Conservation (phyloP, 352 stramenopile species). For the Aphanomyces euteiches region DNA sequence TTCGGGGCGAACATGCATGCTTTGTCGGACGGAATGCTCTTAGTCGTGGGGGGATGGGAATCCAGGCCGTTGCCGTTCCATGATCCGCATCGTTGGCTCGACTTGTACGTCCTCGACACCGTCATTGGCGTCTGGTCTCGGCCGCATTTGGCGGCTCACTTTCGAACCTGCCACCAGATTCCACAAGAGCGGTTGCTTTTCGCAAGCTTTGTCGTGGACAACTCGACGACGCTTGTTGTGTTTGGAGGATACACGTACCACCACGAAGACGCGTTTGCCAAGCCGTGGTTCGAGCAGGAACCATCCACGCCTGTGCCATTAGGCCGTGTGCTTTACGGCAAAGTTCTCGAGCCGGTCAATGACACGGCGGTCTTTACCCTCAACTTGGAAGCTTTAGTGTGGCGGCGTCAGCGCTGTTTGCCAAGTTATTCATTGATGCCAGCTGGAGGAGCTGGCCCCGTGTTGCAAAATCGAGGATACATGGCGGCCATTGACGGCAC, state of each 20-base stretch:
- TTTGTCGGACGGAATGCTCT: neutral
- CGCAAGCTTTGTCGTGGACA: slow-evolving; percentile 44
- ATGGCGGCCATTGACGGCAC: neutral
- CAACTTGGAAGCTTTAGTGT: slow-evolving; percentile 64
- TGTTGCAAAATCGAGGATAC: neutral
- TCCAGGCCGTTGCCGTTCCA: slow-evolving; percentile 4
- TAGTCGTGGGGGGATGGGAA: slow-evolving; percentile 23
- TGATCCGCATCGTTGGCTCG: slow-evolving; percentile 28
- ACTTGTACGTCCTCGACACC: slow-evolving; percentile 50
- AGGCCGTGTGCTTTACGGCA: slow-evolving; percentile 3
- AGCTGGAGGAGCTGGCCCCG: neutral
- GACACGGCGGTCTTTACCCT: slow-evolving; percentile 50
- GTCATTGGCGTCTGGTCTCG: slow-evolving; percentile 50
- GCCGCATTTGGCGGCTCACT: slow-evolving; percentile 43
- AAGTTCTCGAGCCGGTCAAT: slow-evolving; percentile 12
- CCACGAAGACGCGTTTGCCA: neutral
- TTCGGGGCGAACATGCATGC: slow-evolving; percentile 20
- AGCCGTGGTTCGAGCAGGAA: slow-evolving; percentile 14
- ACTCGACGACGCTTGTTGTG: slow-evolving; percentile 38
- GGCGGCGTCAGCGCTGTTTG: slow-evolving; percentile 40
- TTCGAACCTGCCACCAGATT: slow-evolving; percentile 32
- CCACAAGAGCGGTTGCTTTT: slow-evolving; percentile 48
- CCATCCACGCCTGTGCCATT: neutral
- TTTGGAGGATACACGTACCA: slow-evolving; percentile 52
- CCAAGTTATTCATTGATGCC: neutral